Evolutionary conservation across 1,284 basidiomycete species (phyloP).

Genomic region (Hymenochaete sp.): DNA sequence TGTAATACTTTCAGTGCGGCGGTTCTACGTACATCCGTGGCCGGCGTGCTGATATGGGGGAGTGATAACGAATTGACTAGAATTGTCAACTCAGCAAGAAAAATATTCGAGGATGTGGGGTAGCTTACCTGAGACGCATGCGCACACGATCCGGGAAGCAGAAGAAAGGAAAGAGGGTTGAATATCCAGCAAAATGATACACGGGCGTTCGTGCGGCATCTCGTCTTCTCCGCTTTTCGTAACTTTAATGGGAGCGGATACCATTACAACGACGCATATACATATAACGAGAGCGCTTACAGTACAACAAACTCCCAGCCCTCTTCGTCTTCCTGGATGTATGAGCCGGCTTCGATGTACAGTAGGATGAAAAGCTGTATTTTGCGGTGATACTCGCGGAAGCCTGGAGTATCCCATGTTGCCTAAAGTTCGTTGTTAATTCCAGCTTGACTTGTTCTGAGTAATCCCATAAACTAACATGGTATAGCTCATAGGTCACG

Average conservation of each 20-base stretch:
- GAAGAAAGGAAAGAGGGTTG: slow-evolving; percentile 89
- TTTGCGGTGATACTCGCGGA: slow-evolving; percentile 84
- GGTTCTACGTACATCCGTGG: slow-evolving; percentile 73
- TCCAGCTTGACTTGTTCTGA: background rate
- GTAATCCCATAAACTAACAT: slow-evolving; percentile 52
- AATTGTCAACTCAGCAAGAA: background rate
- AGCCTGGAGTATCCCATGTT: slow-evolving; percentile 84
- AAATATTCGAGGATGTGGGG: background rate
- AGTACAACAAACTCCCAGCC: slow-evolving; percentile 81
- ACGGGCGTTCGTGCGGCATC: slow-evolving; percentile 40
- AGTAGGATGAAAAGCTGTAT: slow-evolving; percentile 94
- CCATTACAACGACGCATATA: background rate
- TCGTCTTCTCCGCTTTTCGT: slow-evolving; percentile 70
- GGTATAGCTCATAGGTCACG: slow-evolving; percentile 77
- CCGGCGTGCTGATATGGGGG: slow-evolving; percentile 87
- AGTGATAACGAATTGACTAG: slow-evolving; percentile 87
- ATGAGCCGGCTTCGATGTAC: slow-evolving; percentile 93
- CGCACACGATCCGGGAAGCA: slow-evolving; percentile 85
- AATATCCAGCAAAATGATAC: slow-evolving; percentile 91
- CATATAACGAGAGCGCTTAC: slow-evolving; percentile 35
- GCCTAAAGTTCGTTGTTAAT: slow-evolving; percentile 34
- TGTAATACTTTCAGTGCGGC: slow-evolving; percentile 15
- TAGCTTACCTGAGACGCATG: slow-evolving; percentile 67
- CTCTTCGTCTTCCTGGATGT: slow-evolving; percentile 85
- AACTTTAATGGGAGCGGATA: slow-evolving; percentile 39